Base-by-base conservation (phyloP, 306 rosid species). In the Macrotyloma uniflorum region DNA sequence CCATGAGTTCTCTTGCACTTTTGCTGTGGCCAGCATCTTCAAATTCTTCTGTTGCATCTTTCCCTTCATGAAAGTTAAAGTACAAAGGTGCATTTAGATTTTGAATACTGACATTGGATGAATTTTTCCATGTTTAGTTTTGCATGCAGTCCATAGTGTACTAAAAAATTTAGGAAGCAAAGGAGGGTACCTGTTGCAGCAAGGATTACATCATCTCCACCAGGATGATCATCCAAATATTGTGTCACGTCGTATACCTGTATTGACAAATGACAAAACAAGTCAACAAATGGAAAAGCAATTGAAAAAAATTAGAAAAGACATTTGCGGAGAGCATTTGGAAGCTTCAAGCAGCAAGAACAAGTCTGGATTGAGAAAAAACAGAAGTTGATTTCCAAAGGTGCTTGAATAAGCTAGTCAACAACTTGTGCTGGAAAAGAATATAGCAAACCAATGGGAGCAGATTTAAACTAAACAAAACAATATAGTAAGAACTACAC, bases 1-100 rank as follows among this genome's bases (percentile, higher is more conserved):
- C 83, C 97, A 94, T 80, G 46, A 86, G 89, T 70, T 90, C 95
- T 85, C 78, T 92, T 15, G 98, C 92, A 4, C 22, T 63, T 75
- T 88, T 70, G 86, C 97, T 90, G 79, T 94, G 98, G 40, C 98
- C 98, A 11, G 87, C 97, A 86, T 94, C 98, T 86, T 94, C 98
- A 85, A 94, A 94, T 38, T 94, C 98, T 1, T 94, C 91, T 1
- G 95, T 87, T 55, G 97, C 98, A 68, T 92, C 97, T 80, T 67
- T 89, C 66, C 97, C 98, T 94, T 70, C 24, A 78, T 38, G 45
- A 15, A 30, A 58, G 80, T 66, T 8, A 58, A 78, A 58, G 73
- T 40, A 83, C 45, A 51, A 57, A 36, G 43, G 70, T 67, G 46
- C 55, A 47, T 69, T 74, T 77, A 70, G 68, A 55, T 45, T 72